Evolutionary conservation across 2,329 filamentous ascomycete genomes (phyloP), one percentile per base, ranked within the genome.

Genomic region (Colletotrichum neosansevieriae): DNA sequence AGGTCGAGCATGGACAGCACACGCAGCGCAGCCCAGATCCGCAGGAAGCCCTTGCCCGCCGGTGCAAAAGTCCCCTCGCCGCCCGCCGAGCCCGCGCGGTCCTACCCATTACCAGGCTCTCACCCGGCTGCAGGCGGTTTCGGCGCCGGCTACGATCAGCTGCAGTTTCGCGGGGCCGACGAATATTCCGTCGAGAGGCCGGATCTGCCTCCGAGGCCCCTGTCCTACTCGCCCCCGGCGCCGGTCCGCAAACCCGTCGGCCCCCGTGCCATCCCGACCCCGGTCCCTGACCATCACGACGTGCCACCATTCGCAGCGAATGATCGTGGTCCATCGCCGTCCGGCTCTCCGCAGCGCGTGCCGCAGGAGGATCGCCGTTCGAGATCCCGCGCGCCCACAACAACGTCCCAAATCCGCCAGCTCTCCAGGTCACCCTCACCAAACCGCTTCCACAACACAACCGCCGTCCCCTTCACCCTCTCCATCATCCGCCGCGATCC

Each of bases 401-500:
- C 58, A 1, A 50, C 60, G 10, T 58, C 61, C n/a, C n/a, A 58
- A 21, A 17, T 36, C 54, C 61, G 65, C 49, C 65, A 56, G 40
- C 65, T 58, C 9, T 68, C 65, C 21, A 61, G 65, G n/a, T 80
- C 81, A 0, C 76, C 78, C 0, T 83, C 81, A 1, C 82, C 81
- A 3, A 74, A 71, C 24, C 81, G 79, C 59, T 74, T 71, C 53
- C 76, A 72, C 40, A 72, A 74, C 21, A 72, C 76, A 6, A 77
- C 79, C 58, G 77, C 80, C 53, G 77, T 79, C 0, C 82, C 85
- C 0, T 89, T 88, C 70, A 84, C 82, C 2, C 79, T 89, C 13
- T 90, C 88, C 0, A 78, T 94, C 13, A 93, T 94, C 73, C 89
- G 92, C n/a, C 87, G 92, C 71, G 90, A 94, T 75, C 91, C 91